A percentile compares a stretch with the other conserved stretches of the same genome.
phyloP scores from a whole-genome alignment of 768 basidiomycete species.

The Suillus subaureus region DNA sequence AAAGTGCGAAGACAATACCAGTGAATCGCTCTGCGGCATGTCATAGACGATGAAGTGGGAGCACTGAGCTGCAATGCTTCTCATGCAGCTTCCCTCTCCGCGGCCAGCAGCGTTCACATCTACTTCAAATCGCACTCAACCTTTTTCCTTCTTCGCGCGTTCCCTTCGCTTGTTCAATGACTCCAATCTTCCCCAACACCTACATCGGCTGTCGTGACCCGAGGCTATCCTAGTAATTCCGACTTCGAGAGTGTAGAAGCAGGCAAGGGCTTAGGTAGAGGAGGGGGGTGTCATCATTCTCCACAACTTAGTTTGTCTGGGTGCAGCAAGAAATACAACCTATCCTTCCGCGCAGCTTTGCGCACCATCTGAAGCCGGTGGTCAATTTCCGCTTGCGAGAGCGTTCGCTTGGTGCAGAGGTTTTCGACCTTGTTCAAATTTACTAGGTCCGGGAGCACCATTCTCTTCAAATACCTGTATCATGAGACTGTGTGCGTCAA shows the following conservation, averaged over 20 bases:
- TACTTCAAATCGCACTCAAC: slow-evolving; percentile 44
- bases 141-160: slow-evolving; percentile 46
- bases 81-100: slow-evolving; percentile 15
- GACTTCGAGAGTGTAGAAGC: slow-evolving; percentile 28
- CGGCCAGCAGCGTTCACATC: slow-evolving; percentile 38
- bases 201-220: slow-evolving; percentile 28
- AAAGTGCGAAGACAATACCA: neutral
- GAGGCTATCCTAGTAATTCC: slow-evolving; percentile 5
- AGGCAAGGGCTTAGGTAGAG: slow-evolving; percentile 4
- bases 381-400: slow-evolving; percentile 30
- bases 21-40: neutral
- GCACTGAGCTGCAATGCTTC: slow-evolving; percentile 1
- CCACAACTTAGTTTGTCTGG: slow-evolving; percentile 47
- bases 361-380: slow-evolving; percentile 20
- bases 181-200: slow-evolving; percentile 46
- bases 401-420: slow-evolving; percentile 35
- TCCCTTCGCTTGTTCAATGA: slow-evolving; percentile 60
- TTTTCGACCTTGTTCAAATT: slow-evolving; percentile 45
- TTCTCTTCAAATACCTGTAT: slow-evolving; percentile 55
- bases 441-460: slow-evolving; percentile 51
- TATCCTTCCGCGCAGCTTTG: slow-evolving; percentile 23
- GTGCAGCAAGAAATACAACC: slow-evolving; percentile 11
- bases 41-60: neutral
- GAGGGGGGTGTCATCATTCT: slow-evolving; percentile 12
- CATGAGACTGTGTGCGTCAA: neutral